Base-by-base conservation (phyloP, 2,329 filamentous ascomycete genomes). In the Aspergillus sp. region DNA sequence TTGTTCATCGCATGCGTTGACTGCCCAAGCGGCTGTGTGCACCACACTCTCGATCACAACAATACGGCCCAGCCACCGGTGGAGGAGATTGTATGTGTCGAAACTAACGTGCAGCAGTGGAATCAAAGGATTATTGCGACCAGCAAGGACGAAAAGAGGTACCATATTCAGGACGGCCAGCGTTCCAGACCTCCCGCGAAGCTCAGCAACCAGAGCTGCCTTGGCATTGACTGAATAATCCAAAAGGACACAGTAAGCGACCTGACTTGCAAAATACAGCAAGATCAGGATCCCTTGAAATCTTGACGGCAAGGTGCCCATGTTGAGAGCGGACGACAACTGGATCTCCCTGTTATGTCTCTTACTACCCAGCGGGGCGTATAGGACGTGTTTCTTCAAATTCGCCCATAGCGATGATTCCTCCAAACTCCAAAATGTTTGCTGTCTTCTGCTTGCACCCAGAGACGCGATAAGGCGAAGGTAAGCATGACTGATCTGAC, bases 71-170 rank as follows among this genome's bases (percentile, higher is more conserved):
- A 88, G 79, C 87, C 88, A 94, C 51, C 88, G 80, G 65, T 94
- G 88, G 40, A 93, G 72, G 7, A 93, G 82, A 64, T 97, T 97
- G 76, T 94, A 97, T 1, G 90, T 95, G 66, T 97, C 93, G 70
- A 96, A 98, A 65, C 88, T 91, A 64, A 97, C 85, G 56, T 85
- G 81, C 45, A 97, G 77, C 30, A 94, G 66, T 4, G 75, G 67
- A 60, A 97, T 96, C 39, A 96, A 74, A 7, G 89, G 88, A 70
- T 97, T 98, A 73, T 97, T 97, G 62, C 93, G 86, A 31, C 89
- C 83, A 9, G 90, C 90, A 45, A 97, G 80, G 51, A 97, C 79
- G 58, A 97, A 78, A 28, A 96, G 81, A 5, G 93, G 90, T 29
- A 98, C 81, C 81, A 97, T 87, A 70, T 96, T 98, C 58, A 95